Evolutionary conservation across 2,329 filamentous ascomycete genomes (phyloP), one percentile per base, ranked within the genome.

Genomic region (Harringtonia lauricola): DNA sequence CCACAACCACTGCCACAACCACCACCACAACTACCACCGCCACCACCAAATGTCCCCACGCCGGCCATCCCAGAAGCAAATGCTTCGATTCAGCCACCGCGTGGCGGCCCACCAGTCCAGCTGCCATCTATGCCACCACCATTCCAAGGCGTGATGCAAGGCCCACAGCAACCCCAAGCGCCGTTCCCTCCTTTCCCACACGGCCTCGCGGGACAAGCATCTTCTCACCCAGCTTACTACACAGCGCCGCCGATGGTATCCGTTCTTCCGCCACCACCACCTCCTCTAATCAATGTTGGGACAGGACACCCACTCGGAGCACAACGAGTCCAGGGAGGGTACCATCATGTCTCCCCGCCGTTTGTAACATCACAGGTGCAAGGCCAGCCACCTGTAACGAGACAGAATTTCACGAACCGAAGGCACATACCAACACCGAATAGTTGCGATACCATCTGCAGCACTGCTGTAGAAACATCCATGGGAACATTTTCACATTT

Each of bases 181-280:
- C 14, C 38, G 2, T 44, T 44, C 21, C 39, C 42, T 4, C 40
- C 30, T 8, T 39, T 44, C 12, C 44, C 41, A 7, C 47, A 41
- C 4, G 42, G 39, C 3, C 18, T 37, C 18, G 13, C 30, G 4
- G 21, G 18, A 15, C 18, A 34, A 3, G 19, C 29, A 7, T 31
- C 24, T 10, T 14, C 28, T 5, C 44, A 42, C 13, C 40, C 43
- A 10, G 15, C 19, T 19, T 39, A 37, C 19, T 36, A 39, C 1
- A 6, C 36, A 3, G 10, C 18, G 29, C 37, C 34, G 3, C 33
- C 34, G 8, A n/a, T 31, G 7, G 14, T 50, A 7, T n/a, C 46
- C 2, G 14, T 47, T 8, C 2, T 49, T 3, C 49, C 45, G 9
- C 47, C 45, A 8, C 49, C 47, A 3, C 49, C 47, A 1, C 49